These are phyloP conservation scores for Cordyceps pruinosa DNA, from an alignment of 2,329 filamentous ascomycete species.

Conservation along the genomic window DNA sequence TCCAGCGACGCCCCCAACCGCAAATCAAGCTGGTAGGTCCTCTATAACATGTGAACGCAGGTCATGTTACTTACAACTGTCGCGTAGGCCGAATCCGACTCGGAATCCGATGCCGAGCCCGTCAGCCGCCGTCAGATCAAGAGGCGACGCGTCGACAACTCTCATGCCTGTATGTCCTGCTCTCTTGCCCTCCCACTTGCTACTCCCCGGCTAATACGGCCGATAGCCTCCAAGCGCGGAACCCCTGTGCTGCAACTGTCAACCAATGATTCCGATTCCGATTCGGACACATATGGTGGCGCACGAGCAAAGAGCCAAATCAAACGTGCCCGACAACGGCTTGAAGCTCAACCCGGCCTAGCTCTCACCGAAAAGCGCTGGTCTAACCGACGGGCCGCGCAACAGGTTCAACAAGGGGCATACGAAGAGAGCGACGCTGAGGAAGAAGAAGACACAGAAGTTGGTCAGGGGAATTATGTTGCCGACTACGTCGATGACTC, in stretches of 20 bases:
- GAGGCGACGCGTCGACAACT: constrained; percentile 60
- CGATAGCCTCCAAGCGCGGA: constrained; percentile 52
- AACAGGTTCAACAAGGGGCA: constrained; percentile 57
- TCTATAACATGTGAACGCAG: not conserved
- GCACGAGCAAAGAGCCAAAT: constrained; percentile 60
- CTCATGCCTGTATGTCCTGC: constrained; percentile 50
- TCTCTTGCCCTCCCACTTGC: constrained; percentile 2
- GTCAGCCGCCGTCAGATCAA: constrained; percentile 54
- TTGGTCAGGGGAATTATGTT: constrained; percentile 58
- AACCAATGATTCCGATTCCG: constrained; percentile 57
- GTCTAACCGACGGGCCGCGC: constrained; percentile 78
- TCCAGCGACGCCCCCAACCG: constrained; percentile 50
- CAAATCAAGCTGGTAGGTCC: constrained; percentile 50
- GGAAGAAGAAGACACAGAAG: constrained; percentile 52
- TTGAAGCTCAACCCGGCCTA: constrained; percentile 59
- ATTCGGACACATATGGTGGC: constrained; percentile 73
- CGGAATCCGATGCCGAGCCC: constrained; percentile 64
- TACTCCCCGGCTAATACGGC: constrained; percentile 15
- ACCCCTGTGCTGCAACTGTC: constrained; percentile 49
- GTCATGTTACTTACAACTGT: constrained; percentile 7
- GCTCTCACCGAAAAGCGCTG: constrained; percentile 78
- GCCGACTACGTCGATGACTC: constrained; percentile 67
- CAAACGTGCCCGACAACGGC: constrained; percentile 72
- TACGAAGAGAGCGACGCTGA: constrained; percentile 64
- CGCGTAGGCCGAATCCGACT: constrained; percentile 47